Conservation (phyloP, 495 filamentous ascomycete species). For the Neurospora sp. region DNA sequence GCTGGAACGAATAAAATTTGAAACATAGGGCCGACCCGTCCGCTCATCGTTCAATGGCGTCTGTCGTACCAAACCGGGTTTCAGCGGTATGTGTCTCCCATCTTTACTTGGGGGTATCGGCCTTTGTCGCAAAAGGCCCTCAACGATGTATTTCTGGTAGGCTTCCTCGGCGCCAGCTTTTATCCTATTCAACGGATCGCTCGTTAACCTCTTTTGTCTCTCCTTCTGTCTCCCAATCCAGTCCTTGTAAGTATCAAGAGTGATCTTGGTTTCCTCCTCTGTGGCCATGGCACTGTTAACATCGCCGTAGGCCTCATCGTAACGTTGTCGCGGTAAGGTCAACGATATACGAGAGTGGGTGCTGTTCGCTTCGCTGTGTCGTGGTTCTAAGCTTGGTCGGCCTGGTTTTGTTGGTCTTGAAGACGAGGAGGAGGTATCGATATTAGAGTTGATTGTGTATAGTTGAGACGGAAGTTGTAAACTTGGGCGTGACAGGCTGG, state of each 20-base stretch:
- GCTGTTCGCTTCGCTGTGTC: constrained; percentile 2
- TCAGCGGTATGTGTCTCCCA: constrained; percentile 60
- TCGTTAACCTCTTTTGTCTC: constrained; percentile 9
- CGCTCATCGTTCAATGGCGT: constrained; percentile 59
- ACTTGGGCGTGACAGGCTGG: background rate
- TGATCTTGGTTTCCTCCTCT: constrained; percentile 10
- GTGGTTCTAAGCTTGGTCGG: background rate
- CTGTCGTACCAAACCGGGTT: constrained; percentile 18
- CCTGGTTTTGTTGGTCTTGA: background rate
- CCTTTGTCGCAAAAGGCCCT: constrained; percentile 35
- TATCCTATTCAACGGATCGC: constrained; percentile 11
- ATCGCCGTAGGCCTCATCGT: constrained; percentile 17
- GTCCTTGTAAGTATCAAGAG: constrained; percentile 10
- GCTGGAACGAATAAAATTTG: constrained; percentile 73
- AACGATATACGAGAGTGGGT: constrained; percentile 12
- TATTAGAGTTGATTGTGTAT: constrained; percentile 23
- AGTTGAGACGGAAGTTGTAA: constrained; percentile 9
- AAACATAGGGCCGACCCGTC: constrained; percentile 59
- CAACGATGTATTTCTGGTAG: constrained; percentile 34
- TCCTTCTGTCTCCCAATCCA: constrained; percentile 17
- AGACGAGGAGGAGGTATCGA: constrained; percentile 1
- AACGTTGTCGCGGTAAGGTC: constrained; percentile 17
- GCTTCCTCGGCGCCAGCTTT: background rate
- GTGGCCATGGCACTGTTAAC: constrained; percentile 6
- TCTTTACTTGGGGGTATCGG: constrained; percentile 35